Base-by-base conservation (phyloP, 1,284 basidiomycete genomes). In the Cryptococcus sp. region DNA sequence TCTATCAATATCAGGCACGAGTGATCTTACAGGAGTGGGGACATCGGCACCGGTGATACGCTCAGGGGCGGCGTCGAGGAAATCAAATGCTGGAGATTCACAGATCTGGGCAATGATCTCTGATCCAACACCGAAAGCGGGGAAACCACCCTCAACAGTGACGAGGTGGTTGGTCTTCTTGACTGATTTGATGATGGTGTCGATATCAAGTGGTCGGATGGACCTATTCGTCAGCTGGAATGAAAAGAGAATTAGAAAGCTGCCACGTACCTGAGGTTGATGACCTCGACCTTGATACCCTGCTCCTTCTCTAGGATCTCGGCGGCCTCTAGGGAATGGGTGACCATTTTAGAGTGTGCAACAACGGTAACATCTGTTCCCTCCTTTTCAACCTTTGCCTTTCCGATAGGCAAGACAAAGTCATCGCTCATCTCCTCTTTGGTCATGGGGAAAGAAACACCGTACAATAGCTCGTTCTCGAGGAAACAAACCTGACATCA, bases 381-480 rank as follows among this genome's bases (percentile, higher is more conserved):
- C 71, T 86, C 83, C 52, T 88, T 85, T 78, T 98, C 94, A 54
- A 98, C 81, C 80, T 98, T 98, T 73, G 87, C 87, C 80, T 98
- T 98, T 72, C 96, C 96, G 69, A 99, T 97, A 44, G 93, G 93
- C 55, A 98, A 79, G 45, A 89, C 52, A 64, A 94, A 99, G 78
- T 91, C 85, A 75, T 96, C 90, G 48, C 90, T 93, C 82, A 97
- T 86, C 63, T 89, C 91, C 73, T 96, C 94, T 61, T 85, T 76
- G 42, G 91, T 91, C 84, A 98, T 87, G 53, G 91, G 91, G 86
- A 98, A 99, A 19, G 85, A 83, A 60, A 92, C 84, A 77, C 96
- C 96, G 79, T 99, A 98, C 72, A 98, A 78, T 83, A 99, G 91
- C 79, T 99, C 96, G 78, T 99, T 99, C 75, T 99, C 96, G 49